These are phyloP conservation scores for Cladophialophora bantiana DNA, from an alignment of 2,329 filamentous ascomycete species.

Conservation along the genomic window DNA sequence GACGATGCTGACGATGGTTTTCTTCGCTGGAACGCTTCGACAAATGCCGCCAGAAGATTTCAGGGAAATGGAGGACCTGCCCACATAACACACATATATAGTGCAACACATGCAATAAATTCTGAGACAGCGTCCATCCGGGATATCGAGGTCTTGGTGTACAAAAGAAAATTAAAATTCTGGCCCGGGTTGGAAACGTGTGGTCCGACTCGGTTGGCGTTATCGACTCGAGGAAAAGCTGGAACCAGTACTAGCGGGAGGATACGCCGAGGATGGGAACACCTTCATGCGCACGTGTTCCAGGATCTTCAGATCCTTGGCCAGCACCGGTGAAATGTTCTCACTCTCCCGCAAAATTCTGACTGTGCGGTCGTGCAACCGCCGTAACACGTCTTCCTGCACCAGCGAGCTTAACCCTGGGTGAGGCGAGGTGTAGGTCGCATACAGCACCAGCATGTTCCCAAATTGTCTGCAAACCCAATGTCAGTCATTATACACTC, in stretches of 20 bases:
- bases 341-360: slow-evolving; percentile 73
- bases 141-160: slow-evolving; percentile 19
- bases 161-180: slow-evolving; percentile 19
- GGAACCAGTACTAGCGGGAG: slow-evolving; percentile 25
- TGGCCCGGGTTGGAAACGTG: background rate
- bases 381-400: slow-evolving; percentile 60
- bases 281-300: slow-evolving; percentile 56
- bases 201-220: background rate
- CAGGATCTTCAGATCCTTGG: slow-evolving; percentile 77
- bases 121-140: slow-evolving; percentile 9
- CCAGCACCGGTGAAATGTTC: slow-evolving; percentile 76
- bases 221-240: slow-evolving; percentile 35
- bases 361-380: slow-evolving; percentile 76
- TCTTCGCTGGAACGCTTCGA: slow-evolving; percentile 24
- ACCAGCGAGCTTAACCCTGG: slow-evolving; percentile 63
- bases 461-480: slow-evolving; percentile 80
- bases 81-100: slow-evolving; percentile 19
- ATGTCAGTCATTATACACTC: slow-evolving; percentile 40
- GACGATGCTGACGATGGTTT: slow-evolving; percentile 19
- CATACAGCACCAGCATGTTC: slow-evolving; percentile 88
- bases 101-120: slow-evolving; percentile 20
- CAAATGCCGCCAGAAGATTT: slow-evolving; percentile 17
- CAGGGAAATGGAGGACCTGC: slow-evolving; percentile 18
- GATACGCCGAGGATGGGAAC: slow-evolving; percentile 41
- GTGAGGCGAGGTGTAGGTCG: slow-evolving; percentile 73